Evolutionary conservation across 169 alveolate genomes (phyloP).

Genomic region (Babesia divergens): DNA sequence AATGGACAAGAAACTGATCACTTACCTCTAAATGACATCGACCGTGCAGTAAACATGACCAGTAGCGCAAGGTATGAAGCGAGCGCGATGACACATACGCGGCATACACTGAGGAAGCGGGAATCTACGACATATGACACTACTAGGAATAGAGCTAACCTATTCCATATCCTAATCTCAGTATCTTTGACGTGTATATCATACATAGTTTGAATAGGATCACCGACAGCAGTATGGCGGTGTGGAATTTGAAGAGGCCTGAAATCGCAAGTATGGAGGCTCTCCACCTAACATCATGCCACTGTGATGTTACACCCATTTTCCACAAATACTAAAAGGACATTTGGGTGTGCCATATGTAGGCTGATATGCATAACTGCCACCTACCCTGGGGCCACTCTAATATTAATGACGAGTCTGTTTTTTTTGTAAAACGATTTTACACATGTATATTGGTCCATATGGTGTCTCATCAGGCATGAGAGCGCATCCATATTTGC

Average conservation of each 20-base stretch:
- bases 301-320: constrained; percentile 20
- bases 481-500: constrained; percentile 69
- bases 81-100: constrained; percentile 4
- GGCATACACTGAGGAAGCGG: neutral
- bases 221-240: constrained; percentile 20
- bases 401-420: neutral
- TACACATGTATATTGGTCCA: constrained; percentile 70
- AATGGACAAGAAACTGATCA: no score
- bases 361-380: neutral
- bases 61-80: constrained; percentile 34
- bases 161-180: neutral
- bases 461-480: constrained; percentile 68
- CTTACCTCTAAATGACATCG: constrained; percentile 43
- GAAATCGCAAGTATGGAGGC: constrained; percentile 25
- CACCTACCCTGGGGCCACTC: neutral
- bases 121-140: neutral
- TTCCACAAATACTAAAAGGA: neutral
- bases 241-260: constrained; percentile 30
- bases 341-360: neutral
- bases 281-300: constrained; percentile 57
- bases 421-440: constrained; percentile 23
- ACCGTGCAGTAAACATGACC: constrained; percentile 9
- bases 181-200: neutral
- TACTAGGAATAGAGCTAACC: neutral
- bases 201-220: constrained; percentile 7